A percentile compares a stretch with the other conserved stretches of the same genome.
These are phyloP conservation scores for Takakia lepidozioides DNA, from an alignment of 225 moss, liverwort and hornwort species.

Conservation along the genomic window DNA sequence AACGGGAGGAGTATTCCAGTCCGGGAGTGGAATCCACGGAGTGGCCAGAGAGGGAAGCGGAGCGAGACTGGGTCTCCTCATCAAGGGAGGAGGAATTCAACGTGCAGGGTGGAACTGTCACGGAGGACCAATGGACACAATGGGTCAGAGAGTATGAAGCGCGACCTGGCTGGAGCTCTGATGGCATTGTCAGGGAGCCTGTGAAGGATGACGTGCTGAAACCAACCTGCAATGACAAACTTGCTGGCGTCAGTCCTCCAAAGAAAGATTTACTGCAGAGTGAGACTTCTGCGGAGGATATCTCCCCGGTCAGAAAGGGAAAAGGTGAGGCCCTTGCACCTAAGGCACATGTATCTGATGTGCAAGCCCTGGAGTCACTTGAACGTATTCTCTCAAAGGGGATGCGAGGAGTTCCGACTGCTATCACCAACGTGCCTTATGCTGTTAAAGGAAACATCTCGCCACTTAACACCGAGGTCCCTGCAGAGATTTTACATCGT, in stretches of 20 bases:
- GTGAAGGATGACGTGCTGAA: too few relatives aligned
- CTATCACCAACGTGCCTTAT: neutral
- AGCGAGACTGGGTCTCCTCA: constrained; percentile 11
- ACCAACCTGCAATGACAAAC: constrained; percentile 6
- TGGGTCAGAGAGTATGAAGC: constrained; percentile 60
- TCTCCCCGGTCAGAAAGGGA: neutral
- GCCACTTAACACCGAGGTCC: constrained; percentile 2
- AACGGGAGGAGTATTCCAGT: constrained; percentile 24
- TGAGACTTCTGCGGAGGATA: neutral
- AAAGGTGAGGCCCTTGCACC: neutral
- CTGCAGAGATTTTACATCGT: constrained; percentile 2
- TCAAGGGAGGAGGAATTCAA: neutral
- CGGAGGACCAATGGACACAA: constrained; percentile 40
- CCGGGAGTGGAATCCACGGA: constrained; percentile 22
- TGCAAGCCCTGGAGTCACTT: constrained; percentile 36
- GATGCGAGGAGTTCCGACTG: constrained; percentile 5
- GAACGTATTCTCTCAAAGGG: constrained; percentile 28
- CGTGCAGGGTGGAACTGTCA: neutral
- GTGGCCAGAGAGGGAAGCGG: constrained; percentile 23
- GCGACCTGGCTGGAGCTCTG: constrained; percentile 33
- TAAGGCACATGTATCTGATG: constrained; percentile 17
- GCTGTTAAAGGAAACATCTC: neutral
- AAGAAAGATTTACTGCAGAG: neutral
- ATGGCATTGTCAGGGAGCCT: too few relatives aligned
- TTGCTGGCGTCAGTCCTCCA: constrained; percentile 6